Base-by-base conservation (phyloP, 2,329 filamentous ascomycete genomes). In the Bipolaris cookei region DNA sequence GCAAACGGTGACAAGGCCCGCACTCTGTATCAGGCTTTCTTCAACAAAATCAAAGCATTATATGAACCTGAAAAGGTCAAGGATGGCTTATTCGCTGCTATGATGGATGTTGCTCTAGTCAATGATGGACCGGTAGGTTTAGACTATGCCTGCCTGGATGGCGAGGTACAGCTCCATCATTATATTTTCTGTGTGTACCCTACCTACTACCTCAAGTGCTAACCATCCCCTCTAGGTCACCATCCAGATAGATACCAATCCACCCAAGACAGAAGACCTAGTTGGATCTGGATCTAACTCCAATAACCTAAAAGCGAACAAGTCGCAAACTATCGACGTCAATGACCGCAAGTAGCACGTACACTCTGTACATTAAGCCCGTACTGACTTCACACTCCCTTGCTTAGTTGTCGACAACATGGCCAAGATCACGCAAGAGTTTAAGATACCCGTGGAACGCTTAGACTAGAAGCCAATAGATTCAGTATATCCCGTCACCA, bases 41-140 rank as follows among this genome's bases (percentile, higher is more conserved):
- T 93, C 66, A 80, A 85, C 48, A 90, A 90, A 67, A 87, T 98
- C 39, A 84, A 88, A 67, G 82, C 88, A 51, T 83, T 87, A 2
- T 96, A 98, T 75, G 76, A 81, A 4, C 77, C 84, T 6, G 90
- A 92, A 7, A 88, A 84, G 62, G 93, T 99, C 56, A 92, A 97
- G 74, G 89, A 99, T 74, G 95, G 96, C n/a, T 87, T 94, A 28
- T 99, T 99, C 76, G 94, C 97, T 73, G 95, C 95, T 47, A 97
- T 96, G 93, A 99, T 99, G 95, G 90, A 98, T 72, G 94, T 99
- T 56, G 90, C 90, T 46, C 79, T 97, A 28, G 88, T 97, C 47
- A 98, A 98, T 66, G 94, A 98, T 70, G 86, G 86, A 70, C 86
- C 86, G 79, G 86, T 88, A 84, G 81, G 85, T 85, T 75, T 84